Base-by-base conservation (phyloP, 768 basidiomycete genomes). In the Leucogyrophana mollusca region DNA sequence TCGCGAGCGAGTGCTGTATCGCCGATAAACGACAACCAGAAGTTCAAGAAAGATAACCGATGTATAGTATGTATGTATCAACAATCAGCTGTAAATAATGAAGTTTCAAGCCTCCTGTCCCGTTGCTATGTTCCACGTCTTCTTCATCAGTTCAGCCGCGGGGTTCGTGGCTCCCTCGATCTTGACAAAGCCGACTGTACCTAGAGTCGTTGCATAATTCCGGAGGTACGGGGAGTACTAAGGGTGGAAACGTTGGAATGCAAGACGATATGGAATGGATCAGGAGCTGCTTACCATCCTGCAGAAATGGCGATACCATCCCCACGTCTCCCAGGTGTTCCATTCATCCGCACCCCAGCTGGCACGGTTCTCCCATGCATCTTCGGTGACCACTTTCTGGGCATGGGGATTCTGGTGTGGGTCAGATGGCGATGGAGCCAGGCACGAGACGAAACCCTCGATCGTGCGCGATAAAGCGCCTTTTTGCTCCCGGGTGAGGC, bases 301-400 rank as follows among this genome's bases (percentile, higher is more conserved):
- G 64, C 87, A 89, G 70, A 92, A 94, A 56, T 95, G 90, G 49
- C 87, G 73, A 55, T 88, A 94, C 92, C 92, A 94, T 2, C 87
- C 84, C 86, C 89, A 92, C 0, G 85, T 88, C 68, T 89, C 84
- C 90, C 90, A 93, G 1, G 78, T 73, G 58, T 78, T 77, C 92
- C 92, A 94, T 45, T 87, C 84, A 21, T 82, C 79, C 30, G 79
- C 74, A 17, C 73, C 73, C 90, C 90, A 92, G 23, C 70, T 76
- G 1, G 71, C 73, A 18, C 88, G 83, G 34, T 78, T 78, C 25
- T 80, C 73, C 91, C 90, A 93, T 0, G 81, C 78, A 4, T 75
- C 70, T 54, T 83, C 80, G 3, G 74, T 73, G 22, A 93, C 77
- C 30, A 90, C 79, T 18, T 69, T 70, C 16, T 73, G 70, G 2